Conservation (phyloP, 2,329 filamentous ascomycete species). For the Pseudogymnoascus sp. region DNA sequence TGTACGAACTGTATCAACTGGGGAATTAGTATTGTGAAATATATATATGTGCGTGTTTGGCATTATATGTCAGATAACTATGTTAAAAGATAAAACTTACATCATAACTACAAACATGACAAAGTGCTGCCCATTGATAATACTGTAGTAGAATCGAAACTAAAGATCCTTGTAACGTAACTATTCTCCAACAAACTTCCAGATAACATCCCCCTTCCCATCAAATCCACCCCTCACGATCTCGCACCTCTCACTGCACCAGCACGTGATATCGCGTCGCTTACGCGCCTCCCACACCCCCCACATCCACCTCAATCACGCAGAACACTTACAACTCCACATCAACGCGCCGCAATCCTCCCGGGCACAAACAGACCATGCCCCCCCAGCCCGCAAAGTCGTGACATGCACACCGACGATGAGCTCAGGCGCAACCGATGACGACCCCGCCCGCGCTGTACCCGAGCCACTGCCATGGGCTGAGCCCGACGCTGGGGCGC, state of each 20-base stretch:
- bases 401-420: constrained; percentile 9
- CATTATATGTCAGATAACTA: not conserved
- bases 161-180: not conserved
- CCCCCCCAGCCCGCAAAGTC: not conserved
- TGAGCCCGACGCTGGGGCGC: constrained; percentile 52
- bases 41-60: not conserved
- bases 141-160: not conserved
- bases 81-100: not conserved
- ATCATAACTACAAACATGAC: not conserved
- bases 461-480: constrained; percentile 55
- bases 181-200: not conserved
- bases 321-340: not conserved
- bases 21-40: not conserved
- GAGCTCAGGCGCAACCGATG: constrained; percentile 7
- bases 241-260: not conserved
- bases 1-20: not conserved
- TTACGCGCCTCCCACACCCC: not conserved
- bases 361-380: not conserved
- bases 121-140: not conserved
- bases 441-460: constrained; percentile 37
- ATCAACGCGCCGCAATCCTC: not conserved
- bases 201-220: not conserved
- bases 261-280: constrained; percentile 1
- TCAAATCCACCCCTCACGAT: not conserved
- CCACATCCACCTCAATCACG: not conserved